Conservation (phyloP, 1,284 basidiomycete genomes). For the Cryptococcus sp. region DNA sequence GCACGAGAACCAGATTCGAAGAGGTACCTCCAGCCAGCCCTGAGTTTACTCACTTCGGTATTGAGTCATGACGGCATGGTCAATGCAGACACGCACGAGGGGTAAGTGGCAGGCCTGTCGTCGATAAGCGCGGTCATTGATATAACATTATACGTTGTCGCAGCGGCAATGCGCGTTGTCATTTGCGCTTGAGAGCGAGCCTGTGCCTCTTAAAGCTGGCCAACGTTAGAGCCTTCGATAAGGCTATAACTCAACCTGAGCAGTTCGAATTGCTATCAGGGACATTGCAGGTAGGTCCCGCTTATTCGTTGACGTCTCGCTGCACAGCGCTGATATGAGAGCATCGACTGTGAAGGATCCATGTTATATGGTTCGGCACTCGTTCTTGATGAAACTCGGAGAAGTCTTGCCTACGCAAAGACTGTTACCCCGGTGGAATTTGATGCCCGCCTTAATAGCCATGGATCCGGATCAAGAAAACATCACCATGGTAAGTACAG, state of each 20-base stretch:
- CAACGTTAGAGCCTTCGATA: constrained; percentile 63
- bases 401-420: constrained; percentile 63
- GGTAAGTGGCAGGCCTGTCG: constrained; percentile 58
- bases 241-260: constrained; percentile 56
- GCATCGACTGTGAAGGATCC: constrained; percentile 63
- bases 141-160: background rate
- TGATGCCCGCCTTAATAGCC: constrained; percentile 82
- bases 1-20: constrained; percentile 62
- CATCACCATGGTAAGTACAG: constrained; percentile 28
- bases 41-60: constrained; percentile 71
- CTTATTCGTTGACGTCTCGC: too few relatives aligned
- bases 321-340: constrained; percentile 9
- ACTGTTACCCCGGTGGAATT: constrained; percentile 72
- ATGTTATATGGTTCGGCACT: constrained; percentile 79
- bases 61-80: constrained; percentile 68
- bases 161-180: constrained; percentile 43
- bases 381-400: constrained; percentile 75
- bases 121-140: too few relatives aligned
- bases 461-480: constrained; percentile 89
- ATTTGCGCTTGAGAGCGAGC: constrained; percentile 76
- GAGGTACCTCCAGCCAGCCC: constrained; percentile 68
- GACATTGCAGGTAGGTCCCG: constrained; percentile 66
- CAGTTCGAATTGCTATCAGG: constrained; percentile 73
- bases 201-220: constrained; percentile 79
- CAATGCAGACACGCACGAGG: constrained; percentile 62